Base-by-base conservation (phyloP, 2,329 filamentous ascomycete genomes). In the Dothistroma pini region DNA sequence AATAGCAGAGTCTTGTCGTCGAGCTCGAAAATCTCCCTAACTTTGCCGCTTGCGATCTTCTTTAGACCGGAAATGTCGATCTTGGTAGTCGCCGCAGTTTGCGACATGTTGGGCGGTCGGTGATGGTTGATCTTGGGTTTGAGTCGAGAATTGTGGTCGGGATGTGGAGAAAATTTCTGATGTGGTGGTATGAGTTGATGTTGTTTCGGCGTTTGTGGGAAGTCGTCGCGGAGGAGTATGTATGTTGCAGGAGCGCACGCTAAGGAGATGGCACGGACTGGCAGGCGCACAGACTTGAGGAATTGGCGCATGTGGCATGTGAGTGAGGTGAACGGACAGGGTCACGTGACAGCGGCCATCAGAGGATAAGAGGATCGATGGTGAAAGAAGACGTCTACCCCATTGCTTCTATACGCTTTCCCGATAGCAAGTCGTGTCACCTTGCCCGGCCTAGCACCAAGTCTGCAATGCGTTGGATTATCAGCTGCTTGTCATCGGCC, bases 21-120 rank as follows among this genome's bases (percentile, higher is more conserved):
- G 57, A 96, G 79, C 63, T 84, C 81, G 75, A 91, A 96, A 41
- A 96, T 83, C 72, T 96, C 90, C 71, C 91, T 86, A 29, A 96
- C 91, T 79, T 96, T 96, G 65, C 86, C 86, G 44, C 82, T 81
- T 8, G 84, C 83, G 52, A 88, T 74, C 56, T 78, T 78, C 35
- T 75, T 75, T 35, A 80, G 70, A 56, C 73, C 76, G 48, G 68
- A 59, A 47, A 72, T 62, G 54, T 69, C 58, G 61, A 69, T 56
- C 21, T 47, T 56, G 5, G 65, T 71, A 25, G 70, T 56, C 29
- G 57, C 60, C 11, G 29, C 10, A 10, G 4, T 3, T 16, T 31
- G 29, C 25, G 25, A 53, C 51, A 35, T 32, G 7, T 1, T 32
- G 31, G 31, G n/a, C n/a, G n/a, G n/a, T n/a, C 31, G 25, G 51